Evolutionary conservation across 257 asterid genomes (phyloP).

Genomic region (Pogostemon cablin): DNA sequence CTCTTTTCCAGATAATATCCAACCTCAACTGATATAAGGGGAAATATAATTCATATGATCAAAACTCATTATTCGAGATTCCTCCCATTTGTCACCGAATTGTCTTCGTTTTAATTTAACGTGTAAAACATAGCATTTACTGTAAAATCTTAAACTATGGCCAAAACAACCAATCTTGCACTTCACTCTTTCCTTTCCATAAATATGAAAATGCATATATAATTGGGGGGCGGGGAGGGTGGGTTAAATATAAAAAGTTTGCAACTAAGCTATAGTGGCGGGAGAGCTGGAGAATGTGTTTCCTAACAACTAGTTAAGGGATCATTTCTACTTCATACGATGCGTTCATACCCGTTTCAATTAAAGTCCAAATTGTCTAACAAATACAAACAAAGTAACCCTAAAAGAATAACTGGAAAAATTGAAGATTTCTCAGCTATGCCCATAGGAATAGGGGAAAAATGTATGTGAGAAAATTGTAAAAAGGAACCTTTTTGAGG

Average conservation of each 20-base stretch:
- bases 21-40: not conserved
- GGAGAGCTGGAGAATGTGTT: not conserved
- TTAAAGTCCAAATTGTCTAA: conserved; percentile 19
- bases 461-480: not conserved
- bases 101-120: not conserved
- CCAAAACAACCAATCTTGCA: not conserved
- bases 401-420: conserved; percentile 8
- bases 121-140: conserved; percentile 5
- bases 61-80: not conserved
- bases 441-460: not conserved
- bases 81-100: not conserved
- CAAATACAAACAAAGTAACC: conserved; percentile 1
- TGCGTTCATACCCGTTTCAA: conserved; percentile 11
- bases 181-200: conserved; percentile 6
- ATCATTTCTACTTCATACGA: conserved; percentile 5
- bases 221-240: not conserved
- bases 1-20: not conserved
- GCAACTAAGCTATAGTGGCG: conserved; percentile 1
- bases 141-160: conserved; percentile 14
- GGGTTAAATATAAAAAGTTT: not conserved
- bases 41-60: not conserved
- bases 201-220: not conserved
- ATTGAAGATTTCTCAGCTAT: not conserved
- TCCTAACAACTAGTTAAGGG: not conserved
- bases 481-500: conserved; percentile 66